These are phyloP conservation scores for Pontederia crassipes DNA, from an alignment of 176 grass and related monocot genomes.

Conservation along the genomic window DNA sequence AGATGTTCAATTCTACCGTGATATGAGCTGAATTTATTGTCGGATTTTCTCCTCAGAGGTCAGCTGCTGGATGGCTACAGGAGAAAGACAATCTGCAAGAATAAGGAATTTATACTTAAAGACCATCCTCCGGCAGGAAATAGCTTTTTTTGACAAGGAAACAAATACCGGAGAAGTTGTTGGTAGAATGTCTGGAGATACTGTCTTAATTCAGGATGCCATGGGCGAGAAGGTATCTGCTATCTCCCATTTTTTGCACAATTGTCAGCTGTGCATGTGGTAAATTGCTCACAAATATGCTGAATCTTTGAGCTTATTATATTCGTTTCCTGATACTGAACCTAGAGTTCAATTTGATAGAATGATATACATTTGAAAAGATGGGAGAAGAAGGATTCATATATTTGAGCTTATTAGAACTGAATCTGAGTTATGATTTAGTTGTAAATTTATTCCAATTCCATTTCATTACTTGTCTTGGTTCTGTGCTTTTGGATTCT, in stretches of 20 bases:
- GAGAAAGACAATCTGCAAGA: constrained; percentile 83
- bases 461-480: neutral
- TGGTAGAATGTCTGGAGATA: constrained; percentile 89
- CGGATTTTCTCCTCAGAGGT: constrained; percentile 46
- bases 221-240: constrained; percentile 85
- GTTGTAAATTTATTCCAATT: neutral
- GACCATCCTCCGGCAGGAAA: constrained; percentile 86
- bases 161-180: constrained; percentile 92
- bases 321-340: neutral
- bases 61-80: constrained; percentile 66
- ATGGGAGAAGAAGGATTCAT: no score
- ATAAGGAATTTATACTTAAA: constrained; percentile 89
- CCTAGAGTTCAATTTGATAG: neutral
- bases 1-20: neutral
- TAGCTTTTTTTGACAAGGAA: constrained; percentile 88
- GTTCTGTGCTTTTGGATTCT: neutral
- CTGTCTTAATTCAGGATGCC: constrained; percentile 91
- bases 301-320: no score
- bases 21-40: neutral
- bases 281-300: no score
- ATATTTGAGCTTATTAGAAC: neutral
- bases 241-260: neutral
- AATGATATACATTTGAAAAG: no score
- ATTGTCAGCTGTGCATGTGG: neutral
- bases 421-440: neutral